phyloP scores from a whole-genome alignment of 768 basidiomycete species.

The Suillus tomentosus region DNA sequence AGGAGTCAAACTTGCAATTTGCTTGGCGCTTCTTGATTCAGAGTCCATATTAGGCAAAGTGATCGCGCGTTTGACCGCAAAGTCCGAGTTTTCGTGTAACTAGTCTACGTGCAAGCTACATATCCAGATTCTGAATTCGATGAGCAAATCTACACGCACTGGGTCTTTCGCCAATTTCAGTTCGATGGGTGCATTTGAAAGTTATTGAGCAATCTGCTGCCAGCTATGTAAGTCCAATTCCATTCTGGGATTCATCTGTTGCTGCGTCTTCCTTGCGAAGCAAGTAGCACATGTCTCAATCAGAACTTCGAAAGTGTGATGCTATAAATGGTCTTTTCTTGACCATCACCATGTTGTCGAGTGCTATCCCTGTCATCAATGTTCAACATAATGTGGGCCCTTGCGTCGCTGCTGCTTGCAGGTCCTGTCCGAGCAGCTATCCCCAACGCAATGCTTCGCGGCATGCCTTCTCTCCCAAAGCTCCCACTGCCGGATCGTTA shows the following conservation, averaged over 20 bases:
- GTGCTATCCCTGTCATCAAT: background rate
- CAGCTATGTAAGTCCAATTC: background rate
- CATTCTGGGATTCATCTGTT: background rate
- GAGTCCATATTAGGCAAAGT: too few species aligned
- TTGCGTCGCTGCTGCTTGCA: background rate
- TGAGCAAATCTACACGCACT: too few species aligned
- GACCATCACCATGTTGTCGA: background rate
- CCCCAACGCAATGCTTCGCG: slow-evolving; percentile 23
- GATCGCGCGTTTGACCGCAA: too few species aligned
- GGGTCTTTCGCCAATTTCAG: too few species aligned
- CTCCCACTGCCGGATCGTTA: slow-evolving; percentile 18
- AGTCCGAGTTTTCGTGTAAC: too few species aligned
- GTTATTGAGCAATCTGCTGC: background rate
- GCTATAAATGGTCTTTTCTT: background rate
- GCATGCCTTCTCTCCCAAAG: slow-evolving; percentile 18
- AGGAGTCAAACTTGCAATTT: too few species aligned
- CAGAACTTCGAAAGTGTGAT: background rate
- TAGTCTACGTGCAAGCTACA: too few species aligned
- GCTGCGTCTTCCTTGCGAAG: background rate
- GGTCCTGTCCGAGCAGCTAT: slow-evolving; percentile 18
- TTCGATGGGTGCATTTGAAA: too few species aligned
- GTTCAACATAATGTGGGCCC: background rate
- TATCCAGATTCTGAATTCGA: too few species aligned
- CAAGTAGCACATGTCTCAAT: background rate
- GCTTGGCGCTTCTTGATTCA: too few species aligned